phyloP scores from a whole-genome alignment of 2,329 filamentous ascomycete species.

The Diaporthe citri region DNA sequence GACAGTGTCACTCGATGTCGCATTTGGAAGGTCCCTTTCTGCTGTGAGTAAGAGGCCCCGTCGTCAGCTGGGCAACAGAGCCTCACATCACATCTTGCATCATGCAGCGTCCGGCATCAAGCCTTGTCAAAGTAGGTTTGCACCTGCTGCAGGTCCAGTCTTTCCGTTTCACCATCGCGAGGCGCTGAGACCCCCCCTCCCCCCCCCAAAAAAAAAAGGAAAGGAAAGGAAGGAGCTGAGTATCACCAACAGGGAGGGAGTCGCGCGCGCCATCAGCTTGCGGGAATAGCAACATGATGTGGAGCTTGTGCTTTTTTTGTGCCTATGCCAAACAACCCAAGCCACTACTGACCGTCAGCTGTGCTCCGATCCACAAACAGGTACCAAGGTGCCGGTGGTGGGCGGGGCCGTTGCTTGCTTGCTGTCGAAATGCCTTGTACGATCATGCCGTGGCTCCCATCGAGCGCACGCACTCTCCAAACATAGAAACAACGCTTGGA shows the following conservation, averaged over 20 bases:
- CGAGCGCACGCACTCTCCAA: constrained; percentile 22
- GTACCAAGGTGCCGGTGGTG: constrained; percentile 14
- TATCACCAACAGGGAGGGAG: background rate
- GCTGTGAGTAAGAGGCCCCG: constrained; percentile 10
- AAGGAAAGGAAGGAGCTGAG: background rate
- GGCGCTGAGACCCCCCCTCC: constrained; percentile 22
- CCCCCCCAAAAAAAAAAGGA: constrained; percentile 10
- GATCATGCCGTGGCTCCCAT: constrained; percentile 10
- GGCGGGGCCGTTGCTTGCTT: constrained; percentile 30
- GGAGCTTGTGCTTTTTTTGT: constrained; percentile 31
- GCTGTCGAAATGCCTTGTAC: constrained; percentile 21
- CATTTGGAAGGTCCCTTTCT: constrained; percentile 26
- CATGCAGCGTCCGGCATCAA: constrained; percentile 25
- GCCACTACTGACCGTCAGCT: constrained; percentile 14
- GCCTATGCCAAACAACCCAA: constrained; percentile 22
- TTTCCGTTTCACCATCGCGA: constrained; percentile 34
- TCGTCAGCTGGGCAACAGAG: constrained; percentile 26
- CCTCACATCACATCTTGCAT: constrained; percentile 32
- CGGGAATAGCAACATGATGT: constrained; percentile 16
- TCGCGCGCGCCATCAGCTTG: constrained; percentile 17
- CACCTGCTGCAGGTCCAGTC: constrained; percentile 32
- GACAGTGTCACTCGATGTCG: constrained; percentile 30
- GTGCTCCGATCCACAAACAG: constrained; percentile 19
- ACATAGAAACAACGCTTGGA: constrained; percentile 29
- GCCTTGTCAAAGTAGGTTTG: constrained; percentile 9